Evolutionary conservation across 306 rosid genomes (phyloP), one percentile per base, ranked within the genome.

Genomic region (Prunus padus): DNA sequence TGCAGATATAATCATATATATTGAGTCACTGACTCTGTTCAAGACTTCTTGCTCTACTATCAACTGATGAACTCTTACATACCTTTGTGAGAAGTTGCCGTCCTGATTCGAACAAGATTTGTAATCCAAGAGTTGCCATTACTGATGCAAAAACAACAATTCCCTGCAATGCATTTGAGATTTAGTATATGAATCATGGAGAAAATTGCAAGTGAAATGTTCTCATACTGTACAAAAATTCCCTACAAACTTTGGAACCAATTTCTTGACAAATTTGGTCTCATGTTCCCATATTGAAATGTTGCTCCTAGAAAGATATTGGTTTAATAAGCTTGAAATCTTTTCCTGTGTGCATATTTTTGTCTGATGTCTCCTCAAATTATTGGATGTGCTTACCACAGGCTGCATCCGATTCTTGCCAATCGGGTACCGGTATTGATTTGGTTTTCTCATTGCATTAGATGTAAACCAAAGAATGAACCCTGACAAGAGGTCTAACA

Each of bases 331-430:
- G 15, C 11, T 20, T 9, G 61, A 20, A 37, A 37, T 37, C 9
- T 37, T 37, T 37, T 37, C 42, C 9, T 7, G 42, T 37, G 42
- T 37, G 42, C 42, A 37, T 37, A 7, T 37, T 37, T 37, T n/a
- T 55, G 9, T 69, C 28, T 52, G 16, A 69, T 49, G 42, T 28
- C 1, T 11, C 42, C 26, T 69, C 6, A 5, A 10, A 11, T 31
- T 55, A 51, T 15, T 8, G 22, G n/a, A 19, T 16, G 5, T 51
- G 49, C 42, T 42, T 89, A 85, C 97, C 91, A 95, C 98, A 28
- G 98, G 97, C 57, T 95, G 98, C 98, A 95, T 95, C 45, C 97
- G 77, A 68, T 86, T 83, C 87, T 92, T 92, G 76, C 98, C 98
- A 74, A 95, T 84, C 3, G 98, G 98, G 80, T 92, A 92, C 31